These are phyloP conservation scores for Phytophthora fragariae DNA, from an alignment of 352 stramenopile genomes.

Conservation along the genomic window DNA sequence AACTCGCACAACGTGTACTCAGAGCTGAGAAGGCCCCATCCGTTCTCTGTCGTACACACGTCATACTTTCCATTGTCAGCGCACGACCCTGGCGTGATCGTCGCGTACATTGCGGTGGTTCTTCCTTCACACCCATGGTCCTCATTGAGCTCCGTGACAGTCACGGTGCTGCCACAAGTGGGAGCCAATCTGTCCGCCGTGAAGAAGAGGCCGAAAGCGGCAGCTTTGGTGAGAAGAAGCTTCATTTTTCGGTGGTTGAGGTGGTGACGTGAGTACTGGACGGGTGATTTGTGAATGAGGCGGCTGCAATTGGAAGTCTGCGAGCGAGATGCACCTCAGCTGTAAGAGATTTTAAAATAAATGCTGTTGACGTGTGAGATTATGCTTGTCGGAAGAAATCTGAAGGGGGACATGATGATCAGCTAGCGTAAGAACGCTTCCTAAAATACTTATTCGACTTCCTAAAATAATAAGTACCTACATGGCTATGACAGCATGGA, in stretches of 20 bases:
- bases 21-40: neutral
- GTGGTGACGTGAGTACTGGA: neutral
- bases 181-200: neutral
- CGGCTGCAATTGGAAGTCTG: no score
- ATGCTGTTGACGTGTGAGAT: neutral
- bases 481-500: no score
- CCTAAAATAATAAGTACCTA: no score
- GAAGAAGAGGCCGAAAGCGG: neutral
- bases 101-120: neutral
- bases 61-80: neutral
- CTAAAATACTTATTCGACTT: no score
- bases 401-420: no score
- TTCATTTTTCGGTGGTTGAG: neutral
- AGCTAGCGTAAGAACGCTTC: no score
- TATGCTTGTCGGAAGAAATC: neutral
- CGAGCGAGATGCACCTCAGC: no score
- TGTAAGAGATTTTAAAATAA: neutral
- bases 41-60: neutral
- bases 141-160: neutral
- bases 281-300: neutral
- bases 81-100: neutral
- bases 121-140: neutral
- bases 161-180: neutral
- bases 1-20: neutral
- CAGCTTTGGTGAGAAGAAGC: neutral